Evolutionary conservation across 2,329 filamentous ascomycete genomes (phyloP).

Genomic region (Chaetomium sp.): DNA sequence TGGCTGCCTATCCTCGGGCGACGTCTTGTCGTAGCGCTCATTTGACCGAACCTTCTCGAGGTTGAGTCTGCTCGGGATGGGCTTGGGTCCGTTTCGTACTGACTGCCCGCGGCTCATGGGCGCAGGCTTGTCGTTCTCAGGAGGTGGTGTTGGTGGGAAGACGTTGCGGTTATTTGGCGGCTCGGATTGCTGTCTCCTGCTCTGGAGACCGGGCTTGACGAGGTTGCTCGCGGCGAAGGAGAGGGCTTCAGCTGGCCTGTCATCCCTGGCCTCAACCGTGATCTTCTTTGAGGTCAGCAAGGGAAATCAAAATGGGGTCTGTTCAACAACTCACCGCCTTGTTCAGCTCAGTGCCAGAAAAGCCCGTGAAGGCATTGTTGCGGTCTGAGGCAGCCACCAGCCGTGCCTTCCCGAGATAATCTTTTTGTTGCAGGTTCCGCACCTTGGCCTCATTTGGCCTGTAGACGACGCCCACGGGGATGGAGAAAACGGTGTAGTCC

Average conservation of each 20-base stretch:
- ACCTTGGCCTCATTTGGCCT: conserved; percentile 97
- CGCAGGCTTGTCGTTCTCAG: conserved; percentile 72
- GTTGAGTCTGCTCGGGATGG: conserved; percentile 63
- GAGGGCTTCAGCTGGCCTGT: conserved; percentile 78
- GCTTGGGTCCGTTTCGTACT: conserved; percentile 63
- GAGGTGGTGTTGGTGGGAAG: conserved; percentile 97
- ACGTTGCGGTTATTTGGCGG: conserved; percentile 76
- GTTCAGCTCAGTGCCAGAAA: conserved; percentile 77
- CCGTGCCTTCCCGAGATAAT: conserved; percentile 95
- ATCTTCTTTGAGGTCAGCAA: conserved; percentile 42
- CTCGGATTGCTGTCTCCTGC: conserved; percentile 82
- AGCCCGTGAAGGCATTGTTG: conserved; percentile 78
- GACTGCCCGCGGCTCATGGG: conserved; percentile 58
- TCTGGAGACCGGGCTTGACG: conserved; percentile 81
- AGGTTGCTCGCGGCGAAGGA: conserved; percentile 93
- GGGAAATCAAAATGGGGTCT: background rate
- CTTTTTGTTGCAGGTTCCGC: conserved; percentile 95
- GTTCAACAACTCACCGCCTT: conserved; percentile 53
- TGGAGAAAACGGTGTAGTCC: conserved; percentile 98
- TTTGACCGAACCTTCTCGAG: conserved; percentile 58
- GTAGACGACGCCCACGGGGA: conserved; percentile 93
- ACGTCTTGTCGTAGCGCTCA: conserved; percentile 59
- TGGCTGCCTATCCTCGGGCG: conserved; percentile 48
- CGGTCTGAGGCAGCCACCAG: conserved; percentile 86
- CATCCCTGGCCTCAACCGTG: conserved; percentile 66